phyloP scores from a whole-genome alignment of 2,329 filamentous ascomycete genomes.

The Paecilomyces dactylethromorphus region DNA sequence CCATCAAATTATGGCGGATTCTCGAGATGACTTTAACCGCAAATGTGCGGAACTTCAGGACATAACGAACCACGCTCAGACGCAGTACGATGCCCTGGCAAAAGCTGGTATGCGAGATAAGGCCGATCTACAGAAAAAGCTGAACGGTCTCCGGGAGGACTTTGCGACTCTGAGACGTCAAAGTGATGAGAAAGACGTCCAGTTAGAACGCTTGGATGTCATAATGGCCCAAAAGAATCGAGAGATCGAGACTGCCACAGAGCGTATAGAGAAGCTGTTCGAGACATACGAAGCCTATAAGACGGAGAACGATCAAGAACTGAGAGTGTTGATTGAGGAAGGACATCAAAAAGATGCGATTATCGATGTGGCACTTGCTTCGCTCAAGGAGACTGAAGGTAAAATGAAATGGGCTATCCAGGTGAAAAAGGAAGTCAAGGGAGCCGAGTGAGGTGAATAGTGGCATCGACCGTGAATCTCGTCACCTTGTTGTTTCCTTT shows the following conservation, averaged over 20 bases:
- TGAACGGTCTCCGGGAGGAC: constrained; percentile 31
- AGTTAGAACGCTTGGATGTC: constrained; percentile 35
- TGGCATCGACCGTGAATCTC: neutral
- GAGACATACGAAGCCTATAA: constrained; percentile 37
- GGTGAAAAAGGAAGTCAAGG: constrained; percentile 29
- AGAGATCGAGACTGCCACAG: constrained; percentile 34
- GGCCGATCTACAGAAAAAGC: constrained; percentile 30
- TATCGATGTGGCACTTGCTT: constrained; percentile 31
- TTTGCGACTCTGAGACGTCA: constrained; percentile 26
- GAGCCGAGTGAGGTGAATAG: constrained; percentile 14
- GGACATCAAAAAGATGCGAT: constrained; percentile 21
- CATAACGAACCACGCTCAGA: constrained; percentile 29
- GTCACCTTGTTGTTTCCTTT: neutral
- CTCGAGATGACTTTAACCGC: constrained; percentile 34
- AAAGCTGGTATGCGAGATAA: constrained; percentile 34
- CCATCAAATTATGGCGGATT: constrained; percentile 31
- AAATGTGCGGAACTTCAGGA: constrained; percentile 33
- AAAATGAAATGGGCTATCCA: constrained; percentile 46
- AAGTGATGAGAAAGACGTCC: constrained; percentile 29
- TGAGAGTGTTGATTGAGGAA: constrained; percentile 26
- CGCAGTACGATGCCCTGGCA: constrained; percentile 40
- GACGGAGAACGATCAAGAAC: constrained; percentile 31
- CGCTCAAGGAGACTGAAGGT: constrained; percentile 35
- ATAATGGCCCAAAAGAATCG: constrained; percentile 41
- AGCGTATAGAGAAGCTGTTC: constrained; percentile 33